Base-by-base conservation (phyloP, 192 early-diverging fungal species). In the Linnemannia schmuckeri region DNA sequence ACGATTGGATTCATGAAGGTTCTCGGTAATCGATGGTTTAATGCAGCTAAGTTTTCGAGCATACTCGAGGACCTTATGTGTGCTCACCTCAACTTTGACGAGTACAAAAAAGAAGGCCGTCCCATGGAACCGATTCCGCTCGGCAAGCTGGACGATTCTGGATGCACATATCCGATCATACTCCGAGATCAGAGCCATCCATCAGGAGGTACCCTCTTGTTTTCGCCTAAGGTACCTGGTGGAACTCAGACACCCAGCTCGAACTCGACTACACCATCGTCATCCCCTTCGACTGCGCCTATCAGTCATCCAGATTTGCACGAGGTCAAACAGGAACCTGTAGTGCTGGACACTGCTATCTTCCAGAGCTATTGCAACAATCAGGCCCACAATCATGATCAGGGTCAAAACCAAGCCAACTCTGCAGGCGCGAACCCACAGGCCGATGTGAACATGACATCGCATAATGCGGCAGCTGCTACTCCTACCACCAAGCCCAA, bases 181-280 rank as follows among this genome's bases (percentile, higher is more conserved):
- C 70, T 86, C n/a, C 69, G 83, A n/a, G 83, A 86, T 30, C 83
- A 77, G 52, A 13, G 54, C 35, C 83, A 86, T 73, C 83, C 83
- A 20, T 86, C 83, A 13, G 83, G 83, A n/a, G 83, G 83, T 20
- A 80, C 83, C 20, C 79, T 86, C 18, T 54, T 86, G 75, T 86
- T 86, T 30, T 77, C 85, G 18, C 85, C 85, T 42, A 87, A 87
- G 61, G 66, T 38, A 13, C 38, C 71, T 6, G 46, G 55, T 30
- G 74, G 52, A 3, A 57, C 70, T 7, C 79, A 78, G 49, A 78
- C 85, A 70, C 76, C 85, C 27, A 20, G 71, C 9, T 87, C 85
- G 1, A 69, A 52, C 6, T 44, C 44, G 1, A 80, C 46, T 55
- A 77, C 84, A 3, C 84, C 84, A 4, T 74, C 84, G 5, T 81